Evolutionary conservation across 306 rosid genomes (phyloP), one percentile per base, ranked within the genome.

Genomic region (Alnus glutinosa): DNA sequence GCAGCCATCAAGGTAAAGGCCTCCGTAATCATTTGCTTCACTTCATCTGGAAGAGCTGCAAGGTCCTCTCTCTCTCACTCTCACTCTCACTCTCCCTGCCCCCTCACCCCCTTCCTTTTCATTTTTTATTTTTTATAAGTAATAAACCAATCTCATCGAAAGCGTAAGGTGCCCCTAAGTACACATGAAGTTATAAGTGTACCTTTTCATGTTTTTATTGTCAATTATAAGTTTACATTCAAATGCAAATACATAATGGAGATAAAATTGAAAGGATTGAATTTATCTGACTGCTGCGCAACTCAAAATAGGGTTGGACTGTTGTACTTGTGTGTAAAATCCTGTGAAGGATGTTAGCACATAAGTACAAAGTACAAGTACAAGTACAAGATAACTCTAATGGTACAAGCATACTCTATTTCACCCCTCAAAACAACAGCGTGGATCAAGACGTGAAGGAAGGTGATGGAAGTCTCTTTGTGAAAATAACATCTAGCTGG

Each of bases 1-100:
- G 99, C 99, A 42, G 99, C 99, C 73, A 93, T 96, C 77, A 96
- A 96, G 91, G 99, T 96, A 91, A 96, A 89, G 86, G 99, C 99
- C 52, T 93, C 98, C 50, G 85, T 89, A 67, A 91, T 96, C 51
- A 96, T 96, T 82, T 96, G 99, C 86, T 93, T 96, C 81, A 96
- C 99, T 83, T 91, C 99, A 80, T 88, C 99, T 50, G 99, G 99
- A 90, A 88, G 97, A 81, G 97, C 99, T 83, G 98, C 99, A 64
- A 96, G 99, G 99, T 95, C 83, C 55, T 34, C 28, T 23, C 28
- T 23, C 28, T 23, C 28, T 23, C 28, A 23, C 28, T 16, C 9
- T 4, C 64, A 11, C 13, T 9, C 34, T 34, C 4, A 32, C 16
- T 36, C 44, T 5, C 11, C 69, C 5, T 14, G 46, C 30, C 44